Evolutionary conservation across 108 stramenopile genomes (phyloP), one percentile per base, ranked within the genome.

Genomic region (Nitzschia palea): DNA sequence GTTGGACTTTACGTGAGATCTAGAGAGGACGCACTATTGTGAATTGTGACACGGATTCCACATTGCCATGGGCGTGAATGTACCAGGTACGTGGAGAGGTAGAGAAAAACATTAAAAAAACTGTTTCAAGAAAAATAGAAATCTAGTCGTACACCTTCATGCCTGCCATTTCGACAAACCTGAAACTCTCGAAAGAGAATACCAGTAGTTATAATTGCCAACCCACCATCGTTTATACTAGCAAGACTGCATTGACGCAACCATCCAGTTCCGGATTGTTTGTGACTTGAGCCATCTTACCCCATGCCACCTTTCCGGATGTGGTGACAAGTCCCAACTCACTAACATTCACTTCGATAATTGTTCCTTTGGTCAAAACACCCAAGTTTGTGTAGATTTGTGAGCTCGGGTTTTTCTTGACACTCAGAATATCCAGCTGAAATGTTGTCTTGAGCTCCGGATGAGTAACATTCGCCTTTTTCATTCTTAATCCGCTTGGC

Each of bases 401-500:
- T 5, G 80, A 86, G 35, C 86, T 88, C 3, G 99, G 99, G 82
- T 99, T 99, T 85, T 99, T 99, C 84, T 98, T 98, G 27, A 99
- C 99, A 20, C 97, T 96, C 25, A 99, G 58, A 55, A 99, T 98
- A 74, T 98, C 98, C 75, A 99, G 73, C 71, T 97, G 96, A 73
- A 99, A 98, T 35, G 96, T 98, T 8, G 99, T 95, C 72, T 99
- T 96, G 25, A 99, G 86, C 75, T 99, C 99, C 4, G 99, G 99
- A 86, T 99, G 99, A 0, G 99, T 99, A 36, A 99, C 98, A 78
- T 99, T 96, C 25, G 99, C 98, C 72, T 96, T 95, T 73, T 97
- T 98, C 87, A 98, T 95, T 36, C 99, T 86, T 55, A 99, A 77
- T 40, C 97, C 99, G 1, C 83, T 90, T 22, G 99, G 99, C 0